phyloP scores from a whole-genome alignment of 768 basidiomycete genomes.

The Tricholoma sp. region DNA sequence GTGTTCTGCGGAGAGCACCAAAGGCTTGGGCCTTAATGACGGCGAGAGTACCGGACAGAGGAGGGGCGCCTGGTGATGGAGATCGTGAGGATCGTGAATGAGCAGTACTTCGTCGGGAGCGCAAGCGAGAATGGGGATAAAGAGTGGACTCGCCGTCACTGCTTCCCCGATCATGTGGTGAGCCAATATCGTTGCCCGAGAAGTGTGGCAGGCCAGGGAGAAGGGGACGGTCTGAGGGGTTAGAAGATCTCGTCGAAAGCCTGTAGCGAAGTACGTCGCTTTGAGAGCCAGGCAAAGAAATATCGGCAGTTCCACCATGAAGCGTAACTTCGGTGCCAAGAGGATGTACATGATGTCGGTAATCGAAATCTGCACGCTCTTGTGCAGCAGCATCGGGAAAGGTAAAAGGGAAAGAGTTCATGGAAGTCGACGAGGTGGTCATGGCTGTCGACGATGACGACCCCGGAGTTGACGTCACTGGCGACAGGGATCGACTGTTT shows the following conservation, averaged over 20 bases:
- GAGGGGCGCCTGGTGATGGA: slow-evolving; percentile 38
- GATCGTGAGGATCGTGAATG: slow-evolving; percentile 47
- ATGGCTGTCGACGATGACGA: slow-evolving; percentile 60
- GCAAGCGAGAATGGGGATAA: slow-evolving; percentile 38
- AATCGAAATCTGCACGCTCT: slow-evolving; percentile 62
- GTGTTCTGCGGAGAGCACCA: slow-evolving; percentile 75
- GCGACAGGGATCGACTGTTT: slow-evolving; percentile 68
- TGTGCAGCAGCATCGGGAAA: slow-evolving; percentile 54
- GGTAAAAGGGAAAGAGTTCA: slow-evolving; percentile 64
- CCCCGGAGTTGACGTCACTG: slow-evolving; percentile 54
- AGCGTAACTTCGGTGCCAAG: slow-evolving; percentile 61
- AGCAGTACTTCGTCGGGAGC: slow-evolving; percentile 41
- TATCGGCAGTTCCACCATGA: slow-evolving; percentile 70
- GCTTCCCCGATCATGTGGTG: slow-evolving; percentile 48
- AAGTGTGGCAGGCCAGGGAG: slow-evolving; percentile 44
- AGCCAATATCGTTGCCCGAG: slow-evolving; percentile 45
- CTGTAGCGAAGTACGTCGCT: slow-evolving; percentile 60
- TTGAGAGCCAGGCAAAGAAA: slow-evolving; percentile 48
- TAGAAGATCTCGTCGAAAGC: slow-evolving; percentile 42
- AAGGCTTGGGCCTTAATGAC: slow-evolving; percentile 91
- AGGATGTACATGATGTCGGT: slow-evolving; percentile 50
- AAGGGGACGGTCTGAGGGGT: slow-evolving; percentile 44
- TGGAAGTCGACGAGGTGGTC: slow-evolving; percentile 52
- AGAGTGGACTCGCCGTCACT: slow-evolving; percentile 50
- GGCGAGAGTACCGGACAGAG: slow-evolving; percentile 74